Conservation (phyloP, 2,329 filamentous ascomycete species). For the Alternaria incomplexa region DNA sequence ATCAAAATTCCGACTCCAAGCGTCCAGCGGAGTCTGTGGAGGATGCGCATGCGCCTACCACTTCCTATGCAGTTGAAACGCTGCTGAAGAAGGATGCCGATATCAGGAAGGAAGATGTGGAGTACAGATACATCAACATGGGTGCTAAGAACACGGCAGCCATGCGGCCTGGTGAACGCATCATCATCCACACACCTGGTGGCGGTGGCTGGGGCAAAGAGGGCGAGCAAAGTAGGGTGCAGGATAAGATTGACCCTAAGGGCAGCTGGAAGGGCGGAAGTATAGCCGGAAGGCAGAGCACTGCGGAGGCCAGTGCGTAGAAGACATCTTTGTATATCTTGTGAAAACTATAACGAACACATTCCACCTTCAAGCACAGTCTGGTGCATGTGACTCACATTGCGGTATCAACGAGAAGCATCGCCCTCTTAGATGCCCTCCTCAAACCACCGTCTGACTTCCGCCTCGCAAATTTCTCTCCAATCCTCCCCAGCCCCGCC, state of each 20-base stretch:
- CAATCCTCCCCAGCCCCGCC: background rate
- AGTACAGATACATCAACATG: slow-evolving; percentile 70
- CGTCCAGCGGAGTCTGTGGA: slow-evolving; percentile 24
- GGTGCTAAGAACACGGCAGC: slow-evolving; percentile 80
- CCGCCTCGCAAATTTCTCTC: background rate
- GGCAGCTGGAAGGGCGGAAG: slow-evolving; percentile 66
- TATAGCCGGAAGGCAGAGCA: slow-evolving; percentile 61
- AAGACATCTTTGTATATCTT: background rate
- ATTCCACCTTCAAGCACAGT: background rate
- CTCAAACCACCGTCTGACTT: background rate
- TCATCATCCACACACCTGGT: slow-evolving; percentile 78
- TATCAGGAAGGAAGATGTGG: slow-evolving; percentile 52
- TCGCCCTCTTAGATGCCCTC: background rate
- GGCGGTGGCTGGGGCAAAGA: slow-evolving; percentile 76
- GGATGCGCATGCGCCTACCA: slow-evolving; percentile 53
- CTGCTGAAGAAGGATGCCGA: slow-evolving; percentile 37
- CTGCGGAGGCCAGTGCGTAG: slow-evolving; percentile 53
- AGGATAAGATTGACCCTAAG: slow-evolving; percentile 63
- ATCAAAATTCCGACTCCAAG: slow-evolving; percentile 32
- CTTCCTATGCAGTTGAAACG: slow-evolving; percentile 52
- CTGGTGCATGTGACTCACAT: background rate
- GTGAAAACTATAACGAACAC: background rate
- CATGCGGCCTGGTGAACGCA: slow-evolving; percentile 78
- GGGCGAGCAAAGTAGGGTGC: slow-evolving; percentile 62
- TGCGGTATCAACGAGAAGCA: background rate